Conservation (phyloP, 768 basidiomycete species). For the Thelephora aurantiotincta region DNA sequence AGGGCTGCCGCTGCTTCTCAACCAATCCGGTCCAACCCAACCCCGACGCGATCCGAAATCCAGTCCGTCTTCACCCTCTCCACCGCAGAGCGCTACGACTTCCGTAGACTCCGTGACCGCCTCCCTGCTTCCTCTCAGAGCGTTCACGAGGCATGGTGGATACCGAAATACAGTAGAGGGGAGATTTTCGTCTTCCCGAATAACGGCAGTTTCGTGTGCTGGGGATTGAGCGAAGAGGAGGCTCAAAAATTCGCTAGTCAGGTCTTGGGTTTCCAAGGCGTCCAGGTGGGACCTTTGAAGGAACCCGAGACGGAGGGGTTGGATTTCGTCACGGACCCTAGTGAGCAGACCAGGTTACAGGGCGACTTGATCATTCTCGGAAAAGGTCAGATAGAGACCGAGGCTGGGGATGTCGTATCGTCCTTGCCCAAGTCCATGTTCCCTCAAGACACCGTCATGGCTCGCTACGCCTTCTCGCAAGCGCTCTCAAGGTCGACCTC, state of each 20-base stretch:
- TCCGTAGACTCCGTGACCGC: conserved; percentile 42
- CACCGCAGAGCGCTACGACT: conserved; percentile 72
- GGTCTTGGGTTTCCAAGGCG: conserved; percentile 38
- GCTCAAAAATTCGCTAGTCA: conserved; percentile 53
- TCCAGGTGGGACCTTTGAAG: conserved; percentile 49
- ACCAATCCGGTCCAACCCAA: conserved; percentile 76
- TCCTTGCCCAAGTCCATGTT: conserved; percentile 33
- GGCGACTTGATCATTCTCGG: conserved; percentile 90
- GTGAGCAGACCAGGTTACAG: conserved; percentile 82
- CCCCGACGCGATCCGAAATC: conserved; percentile 72
- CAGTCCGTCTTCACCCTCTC: conserved; percentile 72
- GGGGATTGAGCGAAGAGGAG: conserved; percentile 72
- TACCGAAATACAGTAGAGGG: conserved; percentile 60
- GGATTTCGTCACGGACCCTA: conserved; percentile 85
- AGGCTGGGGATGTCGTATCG: conserved; percentile 18
- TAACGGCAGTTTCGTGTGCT: conserved; percentile 82
- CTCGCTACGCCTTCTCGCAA: conserved; percentile 85
- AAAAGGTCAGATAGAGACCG: conserved; percentile 25
- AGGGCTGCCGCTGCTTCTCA: conserved; percentile 77
- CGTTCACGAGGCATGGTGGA: conserved; percentile 70
- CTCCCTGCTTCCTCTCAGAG: conserved; percentile 41
- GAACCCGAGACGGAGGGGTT: conserved; percentile 80
- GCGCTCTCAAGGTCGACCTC: conserved; percentile 83
- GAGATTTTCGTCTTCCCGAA: conserved; percentile 75
- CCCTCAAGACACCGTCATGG: conserved; percentile 61